Base-by-base conservation (phyloP, 805 yeast species). In the Teunomyces panamensis region DNA sequence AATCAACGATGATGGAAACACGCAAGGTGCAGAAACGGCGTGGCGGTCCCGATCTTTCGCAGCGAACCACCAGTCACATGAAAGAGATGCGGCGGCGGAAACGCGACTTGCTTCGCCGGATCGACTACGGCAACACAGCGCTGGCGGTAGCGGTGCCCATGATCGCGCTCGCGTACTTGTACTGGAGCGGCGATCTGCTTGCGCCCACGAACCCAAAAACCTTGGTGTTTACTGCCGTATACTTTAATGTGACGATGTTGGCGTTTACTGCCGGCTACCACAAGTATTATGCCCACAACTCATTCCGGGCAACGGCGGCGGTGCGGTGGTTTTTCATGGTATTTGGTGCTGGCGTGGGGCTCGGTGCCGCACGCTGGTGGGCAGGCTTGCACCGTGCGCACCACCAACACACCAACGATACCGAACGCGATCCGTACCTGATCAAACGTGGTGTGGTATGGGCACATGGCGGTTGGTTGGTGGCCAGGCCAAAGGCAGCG, bases 401-500 rank as follows among this genome's bases (percentile, higher is more conserved):
- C 69, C 97, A 91, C 67, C 80, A 92, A 49, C 87, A 79, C 64
- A 84, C 94, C 37, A 77, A 72, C 50, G 96, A 91, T 61, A 85
- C 95, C 0, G 96, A 88, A 50, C 77, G 79, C 57, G 98, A 91
- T 65, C 97, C 98, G 1, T 89, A 88, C 67, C 83, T 83, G 59
- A 84, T 87, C 33, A 80, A 91, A 60, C 77, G 87, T 49, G 97
- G 97, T 0, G 77, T 89, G 56, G 67, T 79, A 58, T 90, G 82
- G 79, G 82, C 92, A 30, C 96, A 90, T 67, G 73, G 89, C 68
- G 97, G 97, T 3, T 91, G 96, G 96, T 77, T 87, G 69, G 61
- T 89, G 30, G 72, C 85, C 49, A 77, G 77, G 55, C 90, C 88
- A 54, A 71, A 70, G 45, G 57, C 58, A 16, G 53, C 53, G 5